Evolutionary conservation across 1,284 basidiomycete species (phyloP).

Genomic region (Rhodotorula sp.): DNA sequence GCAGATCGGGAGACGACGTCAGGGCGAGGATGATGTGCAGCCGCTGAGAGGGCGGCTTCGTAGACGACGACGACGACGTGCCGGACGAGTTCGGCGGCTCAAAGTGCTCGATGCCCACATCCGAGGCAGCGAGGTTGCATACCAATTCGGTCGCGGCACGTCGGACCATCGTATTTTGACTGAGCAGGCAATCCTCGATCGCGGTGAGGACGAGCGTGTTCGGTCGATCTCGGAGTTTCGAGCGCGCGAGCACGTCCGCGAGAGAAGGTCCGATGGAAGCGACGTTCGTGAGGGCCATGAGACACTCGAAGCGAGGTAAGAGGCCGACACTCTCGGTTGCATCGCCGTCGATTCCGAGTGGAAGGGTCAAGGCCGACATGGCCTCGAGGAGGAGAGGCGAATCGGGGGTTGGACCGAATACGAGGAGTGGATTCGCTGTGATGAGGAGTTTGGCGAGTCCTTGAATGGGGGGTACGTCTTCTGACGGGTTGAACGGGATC

Average conservation of each 20-base stretch:
- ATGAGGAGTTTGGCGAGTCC: constrained; percentile 90
- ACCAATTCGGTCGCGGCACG: constrained; percentile 87
- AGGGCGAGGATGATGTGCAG: constrained; percentile 79
- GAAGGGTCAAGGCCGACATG: constrained; percentile 68
- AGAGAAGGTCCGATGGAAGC: constrained; percentile 70
- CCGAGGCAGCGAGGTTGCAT: constrained; percentile 82
- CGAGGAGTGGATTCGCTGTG: constrained; percentile 79
- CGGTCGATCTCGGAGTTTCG: constrained; percentile 14
- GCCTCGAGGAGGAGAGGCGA: constrained; percentile 72
- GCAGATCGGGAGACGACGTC: constrained; percentile 75
- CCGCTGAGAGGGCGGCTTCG: constrained; percentile 42
- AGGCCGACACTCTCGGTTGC: constrained; percentile 59
- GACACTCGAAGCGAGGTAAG: constrained; percentile 83
- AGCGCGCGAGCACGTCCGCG: constrained; percentile 62
- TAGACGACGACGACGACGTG: neutral
- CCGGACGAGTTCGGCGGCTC: constrained; percentile 21
- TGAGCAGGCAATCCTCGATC: constrained; percentile 73
- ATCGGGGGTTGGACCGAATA: constrained; percentile 72
- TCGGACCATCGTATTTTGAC: constrained; percentile 76
- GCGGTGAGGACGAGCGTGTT: constrained; percentile 61
- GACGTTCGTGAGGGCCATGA: constrained; percentile 94
- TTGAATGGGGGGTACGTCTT: constrained; percentile 71
- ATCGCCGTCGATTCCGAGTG: constrained; percentile 57
- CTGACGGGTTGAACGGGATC: constrained; percentile 17
- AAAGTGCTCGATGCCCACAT: constrained; percentile 70